Conservation (phyloP, 2,329 filamentous ascomycete species). For the Chalara sp. region DNA sequence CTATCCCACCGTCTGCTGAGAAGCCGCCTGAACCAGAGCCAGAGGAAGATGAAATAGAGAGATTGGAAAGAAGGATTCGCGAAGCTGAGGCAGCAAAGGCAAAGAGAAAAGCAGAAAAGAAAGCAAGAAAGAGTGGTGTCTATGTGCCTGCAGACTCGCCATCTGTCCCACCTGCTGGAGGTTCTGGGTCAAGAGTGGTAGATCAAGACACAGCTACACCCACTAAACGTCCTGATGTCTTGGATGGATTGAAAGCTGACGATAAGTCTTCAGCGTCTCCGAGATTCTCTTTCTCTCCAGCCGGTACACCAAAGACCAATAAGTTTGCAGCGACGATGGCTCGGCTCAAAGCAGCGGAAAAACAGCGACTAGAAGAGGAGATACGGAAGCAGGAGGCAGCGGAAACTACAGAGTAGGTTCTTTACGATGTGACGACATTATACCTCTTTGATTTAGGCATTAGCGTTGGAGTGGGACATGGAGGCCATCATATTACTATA, state of each 20-base stretch:
- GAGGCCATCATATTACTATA: slow-evolving; percentile 10
- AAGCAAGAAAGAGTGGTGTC: slow-evolving; percentile 31
- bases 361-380: slow-evolving; percentile 44
- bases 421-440: slow-evolving; percentile 3
- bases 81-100: slow-evolving; percentile 34
- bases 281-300: slow-evolving; percentile 26
- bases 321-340: slow-evolving; percentile 42
- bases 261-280: slow-evolving; percentile 30
- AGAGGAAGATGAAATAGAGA: slow-evolving; percentile 34
- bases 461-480: slow-evolving; percentile 18
- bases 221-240: slow-evolving; percentile 27
- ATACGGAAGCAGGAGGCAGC: slow-evolving; percentile 39
- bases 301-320: slow-evolving; percentile 19
- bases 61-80: slow-evolving; percentile 36
- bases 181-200: slow-evolving; percentile 7
- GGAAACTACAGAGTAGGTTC: slow-evolving; percentile 24
- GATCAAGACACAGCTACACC: slow-evolving; percentile 21
- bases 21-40: slow-evolving; percentile 7
- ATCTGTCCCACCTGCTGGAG: slow-evolving; percentile 5
- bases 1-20: slow-evolving; percentile 5
- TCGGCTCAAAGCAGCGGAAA: slow-evolving; percentile 49
- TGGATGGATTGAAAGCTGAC: slow-evolving; percentile 32
- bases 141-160: slow-evolving; percentile 21
- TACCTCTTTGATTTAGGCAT: slow-evolving; percentile 17
- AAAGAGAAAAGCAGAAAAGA: slow-evolving; percentile 27